Evolutionary conservation across 768 basidiomycete species (phyloP).

Genomic region (Russula compacta): DNA sequence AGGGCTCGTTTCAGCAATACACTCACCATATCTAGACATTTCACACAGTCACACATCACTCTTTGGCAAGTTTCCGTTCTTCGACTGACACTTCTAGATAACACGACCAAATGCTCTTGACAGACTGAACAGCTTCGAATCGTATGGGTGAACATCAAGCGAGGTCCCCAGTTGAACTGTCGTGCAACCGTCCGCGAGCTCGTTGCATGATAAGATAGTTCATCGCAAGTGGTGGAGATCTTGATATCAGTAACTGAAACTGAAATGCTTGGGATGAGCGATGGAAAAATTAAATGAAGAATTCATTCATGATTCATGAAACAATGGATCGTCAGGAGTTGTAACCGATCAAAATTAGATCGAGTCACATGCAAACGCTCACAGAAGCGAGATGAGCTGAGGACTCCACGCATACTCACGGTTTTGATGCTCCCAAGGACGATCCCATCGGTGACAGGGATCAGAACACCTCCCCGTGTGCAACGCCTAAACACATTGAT

Average conservation of each 20-base stretch:
- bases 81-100: slow-evolving; percentile 18
- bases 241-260: neutral
- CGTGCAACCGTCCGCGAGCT: neutral
- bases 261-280: neutral
- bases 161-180: neutral
- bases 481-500: neutral
- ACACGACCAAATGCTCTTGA: slow-evolving; percentile 9
- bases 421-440: neutral
- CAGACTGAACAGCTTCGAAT: slow-evolving; percentile 5
- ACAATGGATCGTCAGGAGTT: slow-evolving; percentile 15
- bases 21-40: slow-evolving; percentile 13
- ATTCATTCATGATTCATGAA: slow-evolving; percentile 13
- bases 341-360: slow-evolving; percentile 16
- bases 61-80: slow-evolving; percentile 14
- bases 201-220: neutral
- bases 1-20: slow-evolving; percentile 7
- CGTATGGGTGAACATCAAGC: neutral
- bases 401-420: neutral
- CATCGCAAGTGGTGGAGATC: neutral
- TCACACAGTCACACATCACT: slow-evolving; percentile 16
- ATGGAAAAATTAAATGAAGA: neutral
- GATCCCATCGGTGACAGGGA: neutral
- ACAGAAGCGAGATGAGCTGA: slow-evolving; percentile 5
- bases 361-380: slow-evolving; percentile 6
- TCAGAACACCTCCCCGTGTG: neutral